phyloP scores from a whole-genome alignment of 2,329 filamentous ascomycete genomes.

The Dothistroma pini region DNA sequence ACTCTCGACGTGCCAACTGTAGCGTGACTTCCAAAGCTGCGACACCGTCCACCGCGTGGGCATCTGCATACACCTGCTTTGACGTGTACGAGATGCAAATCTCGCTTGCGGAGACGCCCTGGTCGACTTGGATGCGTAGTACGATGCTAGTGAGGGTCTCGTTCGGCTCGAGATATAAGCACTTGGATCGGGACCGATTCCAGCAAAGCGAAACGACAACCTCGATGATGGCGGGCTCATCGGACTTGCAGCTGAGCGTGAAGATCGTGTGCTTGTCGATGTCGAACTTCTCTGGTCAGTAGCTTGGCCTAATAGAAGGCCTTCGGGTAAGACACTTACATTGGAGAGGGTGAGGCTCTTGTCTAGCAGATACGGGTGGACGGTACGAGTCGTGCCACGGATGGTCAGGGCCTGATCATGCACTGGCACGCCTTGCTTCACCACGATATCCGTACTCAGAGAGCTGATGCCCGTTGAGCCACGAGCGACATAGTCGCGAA shows the following conservation, averaged over 20 bases:
- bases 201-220: neutral
- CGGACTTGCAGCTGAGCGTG: neutral
- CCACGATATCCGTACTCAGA: neutral
- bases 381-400: neutral
- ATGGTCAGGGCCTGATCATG: neutral
- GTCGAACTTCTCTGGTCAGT: neutral
- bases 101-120: neutral
- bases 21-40: neutral
- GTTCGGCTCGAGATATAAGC: neutral
- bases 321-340: too few species aligned
- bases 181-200: neutral
- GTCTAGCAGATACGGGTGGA: neutral
- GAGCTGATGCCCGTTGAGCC: neutral
- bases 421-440: neutral
- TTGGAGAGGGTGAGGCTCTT: too few species aligned
- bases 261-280: neutral
- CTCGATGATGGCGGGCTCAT: neutral
- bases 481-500: neutral
- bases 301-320: neutral
- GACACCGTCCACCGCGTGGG: neutral
- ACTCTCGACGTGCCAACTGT: neutral
- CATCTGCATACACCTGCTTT: neutral
- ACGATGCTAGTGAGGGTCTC: neutral
- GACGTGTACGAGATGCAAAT: neutral
- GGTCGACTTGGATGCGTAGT: neutral